Evolutionary conservation across 148 eudicot genomes (phyloP).

Genomic region (Arbutus unedo): DNA sequence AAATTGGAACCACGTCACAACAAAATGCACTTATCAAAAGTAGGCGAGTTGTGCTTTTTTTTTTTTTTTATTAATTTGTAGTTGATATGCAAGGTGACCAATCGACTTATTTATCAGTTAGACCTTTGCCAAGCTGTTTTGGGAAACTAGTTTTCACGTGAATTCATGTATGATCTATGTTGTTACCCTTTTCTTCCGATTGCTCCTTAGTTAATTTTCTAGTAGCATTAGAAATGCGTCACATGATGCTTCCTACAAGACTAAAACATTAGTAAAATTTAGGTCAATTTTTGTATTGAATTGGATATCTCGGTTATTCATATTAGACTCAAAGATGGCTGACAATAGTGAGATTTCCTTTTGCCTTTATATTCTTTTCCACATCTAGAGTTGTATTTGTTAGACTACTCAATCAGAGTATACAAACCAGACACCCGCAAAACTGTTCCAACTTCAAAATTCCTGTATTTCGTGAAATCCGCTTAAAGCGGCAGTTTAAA

Average conservation of each 20-base stretch:
- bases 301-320: not conserved
- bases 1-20: not conserved
- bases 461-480: not conserved
- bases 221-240: not conserved
- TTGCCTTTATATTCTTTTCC: not conserved
- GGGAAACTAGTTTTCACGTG: not conserved
- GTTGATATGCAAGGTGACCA: not conserved
- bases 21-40: not conserved
- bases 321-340: not conserved
- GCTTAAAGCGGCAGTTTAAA: not conserved
- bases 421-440: not conserved
- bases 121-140: not conserved
- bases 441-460: not conserved
- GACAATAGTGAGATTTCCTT: not conserved
- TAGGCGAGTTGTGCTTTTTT: not conserved
- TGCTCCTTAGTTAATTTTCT: not conserved
- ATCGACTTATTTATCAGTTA: not conserved
- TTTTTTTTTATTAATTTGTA: not conserved
- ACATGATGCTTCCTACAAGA: not conserved
- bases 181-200: not conserved
- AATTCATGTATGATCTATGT: not conserved
- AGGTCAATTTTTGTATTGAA: not conserved
- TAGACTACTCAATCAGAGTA: not conserved
- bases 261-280: not conserved
- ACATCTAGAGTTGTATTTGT: not conserved